Conservation (phyloP, 1,284 basidiomycete genomes). For the Ustilago hordei region DNA sequence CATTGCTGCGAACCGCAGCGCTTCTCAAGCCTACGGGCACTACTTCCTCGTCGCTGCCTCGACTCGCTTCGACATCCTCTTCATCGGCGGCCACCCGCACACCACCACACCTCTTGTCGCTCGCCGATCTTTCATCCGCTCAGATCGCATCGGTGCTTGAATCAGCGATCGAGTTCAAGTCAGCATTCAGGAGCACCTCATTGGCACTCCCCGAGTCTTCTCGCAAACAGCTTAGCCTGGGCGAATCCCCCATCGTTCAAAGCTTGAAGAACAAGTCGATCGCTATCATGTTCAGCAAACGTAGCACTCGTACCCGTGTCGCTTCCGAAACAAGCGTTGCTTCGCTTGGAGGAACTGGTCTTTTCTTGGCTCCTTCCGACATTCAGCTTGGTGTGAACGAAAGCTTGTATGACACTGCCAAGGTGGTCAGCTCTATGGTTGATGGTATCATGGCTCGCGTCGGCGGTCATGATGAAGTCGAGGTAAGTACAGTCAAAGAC, state of each 20-base stretch:
- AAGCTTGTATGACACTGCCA: conserved; percentile 82
- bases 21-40: neutral
- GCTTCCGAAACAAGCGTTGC: conserved; percentile 79
- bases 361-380: conserved; percentile 91
- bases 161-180: conserved; percentile 78
- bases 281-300: conserved; percentile 90
- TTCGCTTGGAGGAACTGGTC: conserved; percentile 77
- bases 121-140: conserved; percentile 81
- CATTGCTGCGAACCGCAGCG: conserved; percentile 15
- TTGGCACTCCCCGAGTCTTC: conserved; percentile 32
- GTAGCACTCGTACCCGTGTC: conserved; percentile 90
- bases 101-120: conserved; percentile 75
- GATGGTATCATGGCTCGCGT: conserved; percentile 98
- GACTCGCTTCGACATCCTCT: conserved; percentile 38
- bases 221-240: conserved; percentile 40
- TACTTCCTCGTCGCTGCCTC: conserved; percentile 15
- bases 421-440: conserved; percentile 89
- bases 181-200: conserved; percentile 74
- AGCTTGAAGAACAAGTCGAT: conserved; percentile 83
- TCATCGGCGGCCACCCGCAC: conserved; percentile 11
- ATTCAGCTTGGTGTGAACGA: conserved; percentile 98
- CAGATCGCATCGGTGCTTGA: conserved; percentile 78
- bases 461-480: conserved; percentile 89
- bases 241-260: conserved; percentile 67
- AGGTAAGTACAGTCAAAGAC: conserved; percentile 65